Base-by-base conservation (phyloP, 192 early-diverging fungal species). In the Dissophora globulifera region DNA sequence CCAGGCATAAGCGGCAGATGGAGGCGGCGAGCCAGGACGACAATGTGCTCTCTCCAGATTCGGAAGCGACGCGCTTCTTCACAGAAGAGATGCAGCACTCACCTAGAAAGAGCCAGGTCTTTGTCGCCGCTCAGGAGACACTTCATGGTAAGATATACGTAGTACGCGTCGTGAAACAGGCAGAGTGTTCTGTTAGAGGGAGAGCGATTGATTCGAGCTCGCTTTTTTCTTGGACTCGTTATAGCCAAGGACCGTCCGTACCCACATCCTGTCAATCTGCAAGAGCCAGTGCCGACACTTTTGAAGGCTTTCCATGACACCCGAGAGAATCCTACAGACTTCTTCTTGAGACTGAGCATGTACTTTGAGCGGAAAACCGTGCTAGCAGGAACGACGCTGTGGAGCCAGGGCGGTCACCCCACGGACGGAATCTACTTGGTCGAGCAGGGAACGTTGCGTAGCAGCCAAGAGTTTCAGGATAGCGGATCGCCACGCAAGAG, bases 391-490 rank as follows among this genome's bases (percentile, higher is more conserved):
- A 84, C 86, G 5, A 72, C 82, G 19, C 79, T 97, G 49, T 99
- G 92, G 89, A 69, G 63, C 16, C 75, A 85, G 33, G 93, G 87
- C 46, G 86, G 81, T 10, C 63, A 69, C 0, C 76, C 81, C 12
- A 79, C 89, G 0, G 81, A 83, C 17, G 90, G 85, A 40, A 65
- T 97, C 42, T 92, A 93, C 49, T 51, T 96, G 4, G 84, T 96
- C 1, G 94, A 96, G 78, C 76, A 84, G 12, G 96, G 95, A 0
- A 70, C 82, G 54, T 74, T 79, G 17, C 64, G 67, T 19, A 58
- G 82, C 75, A 26, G 58, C 17, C 75, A 78, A 57, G 61, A 74
- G 48, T 69, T 75, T 46, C 79, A 79, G 47, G 62, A 78, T 31
- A 80, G 55, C 49, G 79, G 69, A 0, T 25, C 42, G 23, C 17